Evolutionary conservation across 148 eudicot genomes (phyloP).

Genomic region (Chenopodium album): DNA sequence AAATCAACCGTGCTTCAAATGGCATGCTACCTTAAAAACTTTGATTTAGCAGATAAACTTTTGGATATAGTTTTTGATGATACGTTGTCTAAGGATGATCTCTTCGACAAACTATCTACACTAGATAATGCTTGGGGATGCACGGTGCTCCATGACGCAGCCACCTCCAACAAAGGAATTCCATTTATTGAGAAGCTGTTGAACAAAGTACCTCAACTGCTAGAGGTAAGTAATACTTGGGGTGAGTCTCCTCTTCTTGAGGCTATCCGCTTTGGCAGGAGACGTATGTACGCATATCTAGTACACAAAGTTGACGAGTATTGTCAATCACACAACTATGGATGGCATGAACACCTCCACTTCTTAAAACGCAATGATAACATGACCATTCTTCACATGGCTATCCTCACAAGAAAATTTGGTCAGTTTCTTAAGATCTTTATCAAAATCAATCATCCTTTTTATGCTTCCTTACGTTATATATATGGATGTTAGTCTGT

Average conservation of each 20-base stretch:
- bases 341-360: neutral
- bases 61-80: neutral
- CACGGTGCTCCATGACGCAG: conserved; percentile 10
- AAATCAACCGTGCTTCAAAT: conserved; percentile 3
- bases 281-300: too few species aligned
- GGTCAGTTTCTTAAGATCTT: neutral
- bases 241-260: conserved; percentile 10
- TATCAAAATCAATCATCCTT: too few species aligned
- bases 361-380: conserved; percentile 12
- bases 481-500: too few species aligned
- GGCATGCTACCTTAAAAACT: neutral
- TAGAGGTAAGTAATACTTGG: neutral
- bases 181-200: neutral
- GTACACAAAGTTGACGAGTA: too few species aligned
- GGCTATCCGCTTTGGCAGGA: conserved; percentile 17
- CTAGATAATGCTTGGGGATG: conserved; percentile 8
- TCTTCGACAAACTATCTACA: too few species aligned
- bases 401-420: conserved; percentile 12
- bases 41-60: conserved; percentile 12
- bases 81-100: too few species aligned
- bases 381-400: conserved; percentile 22
- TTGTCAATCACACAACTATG: too few species aligned
- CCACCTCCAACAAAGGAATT: conserved; percentile 11
- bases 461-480: too few species aligned
- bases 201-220: conserved; percentile 1